Conservation (phyloP, 1,139 yeast species). For the Magnusiomyces ingens region DNA sequence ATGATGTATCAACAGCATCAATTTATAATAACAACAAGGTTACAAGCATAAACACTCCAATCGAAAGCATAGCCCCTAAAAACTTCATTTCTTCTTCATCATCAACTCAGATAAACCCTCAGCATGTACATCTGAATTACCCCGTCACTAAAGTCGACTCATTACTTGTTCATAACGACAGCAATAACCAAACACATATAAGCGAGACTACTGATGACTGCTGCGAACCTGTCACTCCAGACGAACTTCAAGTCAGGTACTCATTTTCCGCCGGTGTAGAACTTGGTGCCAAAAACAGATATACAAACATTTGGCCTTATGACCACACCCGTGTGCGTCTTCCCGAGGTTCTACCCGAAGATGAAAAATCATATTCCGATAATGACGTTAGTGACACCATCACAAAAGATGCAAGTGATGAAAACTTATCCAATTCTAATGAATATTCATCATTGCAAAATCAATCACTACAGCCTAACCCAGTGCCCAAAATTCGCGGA, state of each 20-base stretch:
- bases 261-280: constrained; percentile 66
- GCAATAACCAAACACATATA: no score
- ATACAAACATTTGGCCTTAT: constrained; percentile 75
- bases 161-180: background rate
- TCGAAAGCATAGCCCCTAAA: background rate
- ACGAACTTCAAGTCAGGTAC: constrained; percentile 28
- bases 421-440: background rate
- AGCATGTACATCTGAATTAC: background rate
- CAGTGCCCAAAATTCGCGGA: background rate
- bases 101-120: background rate
- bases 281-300: constrained; percentile 62
- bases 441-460: background rate
- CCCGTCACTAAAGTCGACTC: background rate
- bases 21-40: background rate
- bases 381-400: background rate
- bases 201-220: constrained; percentile 4
- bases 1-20: background rate
- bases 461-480: background rate
- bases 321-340: constrained; percentile 70
- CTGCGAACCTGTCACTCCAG: constrained; percentile 15
- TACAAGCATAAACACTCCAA: background rate
- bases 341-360: constrained; percentile 21
- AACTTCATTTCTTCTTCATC: background rate
- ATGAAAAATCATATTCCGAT: constrained; percentile 19
- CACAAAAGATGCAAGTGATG: background rate